These are phyloP conservation scores for Agaricus sinodeliciosus DNA, from an alignment of 768 basidiomycete species.

Conservation along the genomic window DNA sequence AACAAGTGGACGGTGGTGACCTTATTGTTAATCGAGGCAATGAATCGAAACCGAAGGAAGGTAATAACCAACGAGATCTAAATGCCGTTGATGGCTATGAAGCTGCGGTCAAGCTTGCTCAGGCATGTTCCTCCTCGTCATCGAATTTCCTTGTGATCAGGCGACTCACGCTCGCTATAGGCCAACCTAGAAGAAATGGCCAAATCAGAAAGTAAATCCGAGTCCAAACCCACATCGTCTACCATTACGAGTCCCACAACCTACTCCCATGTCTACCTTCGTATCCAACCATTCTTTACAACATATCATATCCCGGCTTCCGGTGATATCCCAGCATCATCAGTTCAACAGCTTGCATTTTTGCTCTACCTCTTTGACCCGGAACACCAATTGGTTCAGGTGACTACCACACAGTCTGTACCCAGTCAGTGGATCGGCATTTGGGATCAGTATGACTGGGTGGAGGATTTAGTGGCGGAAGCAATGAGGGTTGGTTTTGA, in stretches of 20 bases:
- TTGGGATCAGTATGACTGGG: constrained; percentile 94
- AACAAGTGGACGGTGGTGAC: constrained; percentile 91
- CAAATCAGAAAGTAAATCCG: constrained; percentile 45
- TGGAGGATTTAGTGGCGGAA: constrained; percentile 92
- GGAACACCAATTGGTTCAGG: constrained; percentile 65
- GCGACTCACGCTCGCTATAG: constrained; percentile 26
- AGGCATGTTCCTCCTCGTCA: constrained; percentile 38
- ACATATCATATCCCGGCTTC: constrained; percentile 38
- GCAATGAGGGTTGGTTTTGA: constrained; percentile 79
- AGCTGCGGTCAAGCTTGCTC: constrained; percentile 77
- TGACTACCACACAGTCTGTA: constrained; percentile 77
- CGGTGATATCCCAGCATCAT: constrained; percentile 26
- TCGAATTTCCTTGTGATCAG: neutral
- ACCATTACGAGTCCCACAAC: constrained; percentile 51
- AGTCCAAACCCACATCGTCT: constrained; percentile 24
- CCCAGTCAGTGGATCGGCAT: constrained; percentile 83
- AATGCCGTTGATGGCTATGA: constrained; percentile 83
- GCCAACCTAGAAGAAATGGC: constrained; percentile 74
- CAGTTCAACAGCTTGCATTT: constrained; percentile 57
- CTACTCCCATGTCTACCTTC: constrained; percentile 87
- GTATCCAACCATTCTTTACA: constrained; percentile 81
- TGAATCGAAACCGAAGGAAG: constrained; percentile 65
- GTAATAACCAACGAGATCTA: constrained; percentile 53
- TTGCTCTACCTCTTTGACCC: constrained; percentile 73
- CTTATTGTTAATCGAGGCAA: constrained; percentile 81